These are phyloP conservation scores for Globisporangium canariense DNA, from an alignment of 352 stramenopile genomes.

Conservation along the genomic window DNA sequence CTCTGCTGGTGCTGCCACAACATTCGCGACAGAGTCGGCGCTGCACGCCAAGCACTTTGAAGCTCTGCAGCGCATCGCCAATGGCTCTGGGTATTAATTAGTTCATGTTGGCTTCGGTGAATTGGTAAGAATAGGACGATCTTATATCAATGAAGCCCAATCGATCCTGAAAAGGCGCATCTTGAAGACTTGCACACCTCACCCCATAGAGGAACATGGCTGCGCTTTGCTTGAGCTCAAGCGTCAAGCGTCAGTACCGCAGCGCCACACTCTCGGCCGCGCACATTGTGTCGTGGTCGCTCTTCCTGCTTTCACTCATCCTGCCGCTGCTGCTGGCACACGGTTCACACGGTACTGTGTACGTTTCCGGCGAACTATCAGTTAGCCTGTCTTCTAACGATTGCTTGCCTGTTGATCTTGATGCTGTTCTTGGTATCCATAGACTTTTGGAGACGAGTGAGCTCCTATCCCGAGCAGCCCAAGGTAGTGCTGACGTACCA, in stretches of 20 bases:
- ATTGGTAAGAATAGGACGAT: background rate
- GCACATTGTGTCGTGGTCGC: constrained; percentile 37
- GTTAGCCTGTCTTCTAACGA: constrained; percentile 11
- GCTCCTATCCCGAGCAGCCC: constrained; percentile 65
- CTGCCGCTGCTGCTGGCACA: constrained; percentile 62
- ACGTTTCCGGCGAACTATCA: background rate
- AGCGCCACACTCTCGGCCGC: constrained; percentile 46
- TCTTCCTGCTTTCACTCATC: constrained; percentile 37
- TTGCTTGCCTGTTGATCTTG: constrained; percentile 1
- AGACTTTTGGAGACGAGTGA: constrained; percentile 65
- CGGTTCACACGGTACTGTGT: constrained; percentile 37
- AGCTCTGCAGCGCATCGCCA: background rate
- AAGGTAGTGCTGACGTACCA: constrained; percentile 52
- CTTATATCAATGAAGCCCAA: background rate
- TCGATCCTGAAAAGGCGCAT: constrained; percentile 5
- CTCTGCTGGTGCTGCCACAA: background rate
- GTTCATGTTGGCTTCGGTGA: background rate
- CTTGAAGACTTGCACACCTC: background rate
- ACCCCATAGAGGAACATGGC: constrained; percentile 29
- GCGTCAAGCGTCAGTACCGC: constrained; percentile 60
- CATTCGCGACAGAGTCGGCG: background rate
- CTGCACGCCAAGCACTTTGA: constrained; percentile 11
- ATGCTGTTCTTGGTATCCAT: constrained; percentile 9
- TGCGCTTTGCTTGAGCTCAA: constrained; percentile 41
- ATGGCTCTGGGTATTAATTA: background rate